These are phyloP conservation scores for Backusella psychrophila DNA, from an alignment of 192 early-diverging fungal genomes.

Conservation along the genomic window DNA sequence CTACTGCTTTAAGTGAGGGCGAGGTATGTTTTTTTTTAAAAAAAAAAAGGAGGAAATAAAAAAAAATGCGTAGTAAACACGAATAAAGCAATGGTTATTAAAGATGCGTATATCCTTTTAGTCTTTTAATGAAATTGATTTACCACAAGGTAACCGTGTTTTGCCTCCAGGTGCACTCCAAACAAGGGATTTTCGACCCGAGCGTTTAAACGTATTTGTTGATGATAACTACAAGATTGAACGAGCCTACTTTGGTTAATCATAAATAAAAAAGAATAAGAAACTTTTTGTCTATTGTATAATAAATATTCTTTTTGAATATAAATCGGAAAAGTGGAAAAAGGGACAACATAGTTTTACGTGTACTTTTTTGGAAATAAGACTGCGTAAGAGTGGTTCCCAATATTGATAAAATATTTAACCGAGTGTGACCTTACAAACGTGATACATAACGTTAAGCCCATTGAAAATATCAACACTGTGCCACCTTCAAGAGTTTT, in stretches of 20 bases:
- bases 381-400: neutral
- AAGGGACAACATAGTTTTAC: neutral
- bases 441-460: conserved; percentile 1
- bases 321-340: neutral
- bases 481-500: neutral
- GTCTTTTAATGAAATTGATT: conserved; percentile 30
- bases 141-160: conserved; percentile 43
- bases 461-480: neutral
- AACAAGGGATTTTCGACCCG: conserved; percentile 46
- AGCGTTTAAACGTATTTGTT: conserved; percentile 42
- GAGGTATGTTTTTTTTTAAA: neutral
- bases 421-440: neutral
- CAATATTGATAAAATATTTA: neutral
- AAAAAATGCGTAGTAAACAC: too few species aligned
- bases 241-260: neutral
- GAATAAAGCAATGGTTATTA: neutral
- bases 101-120: neutral
- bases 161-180: conserved; percentile 29
- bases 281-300: neutral
- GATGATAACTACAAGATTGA: neutral
- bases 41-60: too few species aligned
- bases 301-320: neutral
- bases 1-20: neutral
- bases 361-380: neutral
- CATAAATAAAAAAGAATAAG: neutral